Evolutionary conservation across 768 basidiomycete genomes (phyloP).

Genomic region (Suillus americanus): DNA sequence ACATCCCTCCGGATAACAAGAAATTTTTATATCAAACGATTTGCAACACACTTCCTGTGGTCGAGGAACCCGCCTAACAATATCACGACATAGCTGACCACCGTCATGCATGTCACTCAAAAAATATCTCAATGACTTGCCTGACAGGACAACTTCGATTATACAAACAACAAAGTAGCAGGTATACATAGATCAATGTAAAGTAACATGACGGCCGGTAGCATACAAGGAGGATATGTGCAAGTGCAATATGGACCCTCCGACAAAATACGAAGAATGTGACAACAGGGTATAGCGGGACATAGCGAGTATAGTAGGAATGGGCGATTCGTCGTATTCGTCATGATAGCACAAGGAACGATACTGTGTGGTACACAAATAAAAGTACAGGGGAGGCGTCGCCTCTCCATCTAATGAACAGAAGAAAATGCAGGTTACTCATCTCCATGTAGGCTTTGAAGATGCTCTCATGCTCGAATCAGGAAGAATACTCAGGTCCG

Average conservation of each 20-base stretch:
- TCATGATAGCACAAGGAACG: not conserved
- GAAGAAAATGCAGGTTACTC: conserved; percentile 21
- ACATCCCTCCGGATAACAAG: not conserved
- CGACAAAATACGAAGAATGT: conserved; percentile 9
- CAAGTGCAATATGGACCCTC: conserved; percentile 8
- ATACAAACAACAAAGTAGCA: conserved; percentile 19
- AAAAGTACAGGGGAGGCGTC: conserved; percentile 20
- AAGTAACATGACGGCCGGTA: conserved; percentile 20
- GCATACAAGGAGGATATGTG: conserved; percentile 15
- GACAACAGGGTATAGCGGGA: conserved; percentile 20
- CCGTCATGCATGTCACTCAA: not conserved
- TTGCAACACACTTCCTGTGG: not conserved
- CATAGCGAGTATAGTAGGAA: conserved; percentile 12
- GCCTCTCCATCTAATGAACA: conserved; percentile 13
- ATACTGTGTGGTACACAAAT: not conserved
- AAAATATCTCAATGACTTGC: not conserved
- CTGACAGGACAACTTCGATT: conserved; percentile 7
- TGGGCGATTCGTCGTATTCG: conserved; percentile 1
- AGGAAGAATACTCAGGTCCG: conserved; percentile 29
- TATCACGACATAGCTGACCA: not conserved
- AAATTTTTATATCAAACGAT: not conserved
- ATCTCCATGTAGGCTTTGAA: conserved; percentile 60
- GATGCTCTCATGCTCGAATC: conserved; percentile 43
- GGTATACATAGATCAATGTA: conserved; percentile 28
- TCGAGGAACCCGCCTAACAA: not conserved